Evolutionary conservation across 1,284 basidiomycete species (phyloP), one percentile per base, ranked within the genome.

Genomic region (Heterobasidion annosum): DNA sequence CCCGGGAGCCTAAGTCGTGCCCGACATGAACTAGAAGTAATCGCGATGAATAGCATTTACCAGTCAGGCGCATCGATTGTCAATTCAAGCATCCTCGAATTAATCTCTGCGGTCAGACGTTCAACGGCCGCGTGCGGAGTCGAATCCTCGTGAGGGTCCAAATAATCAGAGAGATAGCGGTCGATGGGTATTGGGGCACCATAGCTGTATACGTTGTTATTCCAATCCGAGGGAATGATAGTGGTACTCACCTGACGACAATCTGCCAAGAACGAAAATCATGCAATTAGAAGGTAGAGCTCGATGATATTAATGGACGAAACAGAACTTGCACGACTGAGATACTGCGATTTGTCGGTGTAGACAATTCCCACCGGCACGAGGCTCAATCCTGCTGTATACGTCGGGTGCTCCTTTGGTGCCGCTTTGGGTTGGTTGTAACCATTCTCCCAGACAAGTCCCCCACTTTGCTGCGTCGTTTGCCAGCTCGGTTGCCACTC

Each of bases 301-400:
- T 15, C 49, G 37, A 57, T 63, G 46, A 62, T 12, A 32, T 48
- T 16, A 16, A n/a, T 43, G 16, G 48, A 12, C 4, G 3, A 13
- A 8, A 34, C 7, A 34, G 33, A 18, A 69, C 73, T 66, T 61
- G 78, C 75, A 51, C 73, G 69, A 61, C 80, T 85, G 53, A 81
- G 71, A 67, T 88, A 91, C 60, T 74, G 78, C 34, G 79, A 73
- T 70, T 92, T 90, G 63, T 91, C 79, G 15, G 81, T 83, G 67
- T 89, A 92, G 8, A 82, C 82, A 55, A 91, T 81, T 0, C 79
- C 81, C 5, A 85, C 82, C 0, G 89, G 86, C 0, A 90, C 70
- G 53, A 92, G 76, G 3, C 73, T 64, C 25, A 88, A 49, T 10
- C 49, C 68, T 18, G 50, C 60, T 25, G 25, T 25, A 25, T 25